Evolutionary conservation across 352 stramenopile species (phyloP), one percentile per base, ranked within the genome.

Genomic region (Globisporangium irregulare): DNA sequence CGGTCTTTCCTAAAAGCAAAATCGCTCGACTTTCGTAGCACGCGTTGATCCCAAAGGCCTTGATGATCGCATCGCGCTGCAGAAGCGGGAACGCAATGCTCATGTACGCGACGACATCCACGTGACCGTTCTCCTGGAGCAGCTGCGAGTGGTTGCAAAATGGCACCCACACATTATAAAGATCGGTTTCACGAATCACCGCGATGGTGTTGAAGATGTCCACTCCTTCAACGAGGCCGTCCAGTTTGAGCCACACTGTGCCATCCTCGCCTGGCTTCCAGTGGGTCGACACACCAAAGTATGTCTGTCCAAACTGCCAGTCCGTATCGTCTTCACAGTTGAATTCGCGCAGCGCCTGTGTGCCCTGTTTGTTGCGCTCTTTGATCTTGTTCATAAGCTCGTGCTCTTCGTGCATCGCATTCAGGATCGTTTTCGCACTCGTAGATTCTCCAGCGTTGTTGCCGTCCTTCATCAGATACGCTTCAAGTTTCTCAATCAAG

Each of bases 201-300:
- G 87, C 80, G 24, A 95, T 77, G 3, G 85, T 89, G 69, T 92
- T 90, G 73, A 95, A 93, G 18, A 93, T 82, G 62, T 95, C 85
- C 24, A 92, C 87, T 9, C 81, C 84, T 67, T 95, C 85, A 8
- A 91, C 79, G 12, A 89, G 69, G 6, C 85, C 85, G 59, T 95
- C 85, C 2, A 95, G 71, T 41, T 95, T 95, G 54, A 95, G 78
- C 85, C 87, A 95, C 18, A 93, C 74, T 0, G 87, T 93, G 2
- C 84, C 87, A 34, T 92, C 76, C 0, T 82, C 74, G 7, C 84
- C 87, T 3, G 85, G 81, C 50, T 95, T 95, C 84, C 84, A 95
- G 29, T 89, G 81, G 0, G 87, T 95, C 2, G 85, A 90, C 0
- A 95, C 82, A 1, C 85, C 87, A 64, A 92, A 80, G 71, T 91